Conservation (phyloP, 2,329 filamentous ascomycete genomes). For the Plenodomus biglobosus region DNA sequence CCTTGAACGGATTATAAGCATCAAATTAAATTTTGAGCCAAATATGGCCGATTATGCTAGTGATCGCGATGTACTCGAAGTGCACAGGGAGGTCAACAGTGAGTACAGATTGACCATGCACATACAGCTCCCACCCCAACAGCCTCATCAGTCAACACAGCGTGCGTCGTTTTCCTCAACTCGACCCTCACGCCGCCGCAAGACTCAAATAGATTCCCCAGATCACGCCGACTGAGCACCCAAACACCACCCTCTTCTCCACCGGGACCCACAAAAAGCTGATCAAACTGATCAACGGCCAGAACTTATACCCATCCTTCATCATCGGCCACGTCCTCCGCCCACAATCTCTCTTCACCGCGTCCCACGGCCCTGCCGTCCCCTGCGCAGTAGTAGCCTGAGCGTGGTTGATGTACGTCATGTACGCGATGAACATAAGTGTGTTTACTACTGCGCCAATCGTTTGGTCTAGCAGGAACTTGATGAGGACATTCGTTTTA, state of each 20-base stretch:
- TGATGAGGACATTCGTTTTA: constrained; percentile 65
- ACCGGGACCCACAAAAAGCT: constrained; percentile 75
- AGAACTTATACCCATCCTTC: constrained; percentile 69
- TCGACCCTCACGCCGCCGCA: constrained; percentile 41
- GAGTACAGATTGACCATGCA: not conserved
- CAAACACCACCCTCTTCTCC: constrained; percentile 68
- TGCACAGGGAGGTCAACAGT: not conserved
- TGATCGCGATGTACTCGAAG: not conserved
- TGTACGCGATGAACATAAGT: constrained; percentile 62
- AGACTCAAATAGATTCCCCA: constrained; percentile 79
- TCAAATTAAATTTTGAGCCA: no score
- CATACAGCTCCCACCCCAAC: not conserved
- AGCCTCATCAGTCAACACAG: no score
- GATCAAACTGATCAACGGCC: constrained; percentile 68
- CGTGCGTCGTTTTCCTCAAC: no score
- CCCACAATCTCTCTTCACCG: constrained; percentile 33
- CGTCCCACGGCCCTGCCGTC: constrained; percentile 30
- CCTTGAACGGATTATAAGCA: no score
- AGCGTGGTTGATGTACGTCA: constrained; percentile 52
- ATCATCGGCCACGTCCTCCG: constrained; percentile 59
- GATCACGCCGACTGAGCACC: constrained; percentile 68
- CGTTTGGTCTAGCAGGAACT: constrained; percentile 70
- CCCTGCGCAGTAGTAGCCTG: constrained; percentile 29
- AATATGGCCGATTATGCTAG: not conserved
- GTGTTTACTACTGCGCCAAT: constrained; percentile 67